phyloP scores from a whole-genome alignment of 495 filamentous ascomycete species.

The Terfezia claveryi region DNA sequence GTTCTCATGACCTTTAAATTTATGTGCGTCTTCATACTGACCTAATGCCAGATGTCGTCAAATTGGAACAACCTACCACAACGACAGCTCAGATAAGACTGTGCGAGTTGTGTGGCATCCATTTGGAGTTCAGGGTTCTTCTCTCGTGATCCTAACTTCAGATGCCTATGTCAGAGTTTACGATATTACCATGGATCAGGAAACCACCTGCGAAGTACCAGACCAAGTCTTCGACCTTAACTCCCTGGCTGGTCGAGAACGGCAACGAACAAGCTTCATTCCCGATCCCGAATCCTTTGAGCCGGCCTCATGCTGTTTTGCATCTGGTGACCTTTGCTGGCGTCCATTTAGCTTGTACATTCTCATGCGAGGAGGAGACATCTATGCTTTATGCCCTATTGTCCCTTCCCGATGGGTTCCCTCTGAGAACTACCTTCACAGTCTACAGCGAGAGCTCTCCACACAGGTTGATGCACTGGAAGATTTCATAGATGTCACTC shows the following conservation, averaged over 20 bases:
- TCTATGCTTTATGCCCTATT: slow-evolving; percentile 15
- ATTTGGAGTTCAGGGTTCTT: slow-evolving; percentile 16
- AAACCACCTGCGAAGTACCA: slow-evolving; percentile 10
- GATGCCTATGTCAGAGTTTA: slow-evolving; percentile 16
- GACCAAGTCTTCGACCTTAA: slow-evolving; percentile 15
- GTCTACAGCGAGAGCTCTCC: slow-evolving; percentile 14
- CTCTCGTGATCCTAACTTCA: slow-evolving; percentile 13
- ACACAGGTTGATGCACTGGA: slow-evolving; percentile 8
- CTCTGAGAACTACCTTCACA: slow-evolving; percentile 12
- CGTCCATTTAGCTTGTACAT: slow-evolving; percentile 18
- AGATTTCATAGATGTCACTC: slow-evolving; percentile 6
- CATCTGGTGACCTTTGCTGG: slow-evolving; percentile 11
- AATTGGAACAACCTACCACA: slow-evolving; percentile 9
- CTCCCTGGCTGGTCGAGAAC: slow-evolving; percentile 6
- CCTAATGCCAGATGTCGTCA: slow-evolving; percentile 9
- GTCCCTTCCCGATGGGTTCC: slow-evolving; percentile 18
- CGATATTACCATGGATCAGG: slow-evolving; percentile 13
- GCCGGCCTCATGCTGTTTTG: slow-evolving; percentile 17
- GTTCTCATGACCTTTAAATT: neutral
- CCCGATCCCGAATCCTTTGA: slow-evolving; percentile 14
- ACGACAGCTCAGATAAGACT: slow-evolving; percentile 5
- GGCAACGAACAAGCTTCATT: slow-evolving; percentile 8
- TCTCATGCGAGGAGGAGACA: slow-evolving; percentile 18
- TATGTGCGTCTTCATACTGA: neutral
- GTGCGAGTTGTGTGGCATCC: slow-evolving; percentile 18